phyloP scores from a whole-genome alignment of 1,284 basidiomycete genomes.

The Cryptococcus maquisensis region DNA sequence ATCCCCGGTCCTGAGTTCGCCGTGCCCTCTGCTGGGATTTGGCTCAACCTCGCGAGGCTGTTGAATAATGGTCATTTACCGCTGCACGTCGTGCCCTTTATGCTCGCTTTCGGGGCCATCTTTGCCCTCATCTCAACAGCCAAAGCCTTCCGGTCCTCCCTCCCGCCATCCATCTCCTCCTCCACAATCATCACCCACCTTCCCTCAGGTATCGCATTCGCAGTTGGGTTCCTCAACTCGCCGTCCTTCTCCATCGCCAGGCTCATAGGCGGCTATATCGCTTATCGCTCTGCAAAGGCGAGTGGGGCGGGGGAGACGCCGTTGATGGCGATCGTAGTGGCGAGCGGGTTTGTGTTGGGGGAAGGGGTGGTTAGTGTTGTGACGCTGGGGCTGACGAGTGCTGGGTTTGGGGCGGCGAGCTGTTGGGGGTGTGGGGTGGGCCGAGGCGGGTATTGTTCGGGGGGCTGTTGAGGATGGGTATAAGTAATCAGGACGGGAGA shows the following conservation, averaged over 20 bases:
- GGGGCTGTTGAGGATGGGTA: conserved; percentile 25
- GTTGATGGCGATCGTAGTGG: conserved; percentile 74
- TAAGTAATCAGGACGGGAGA: not conserved
- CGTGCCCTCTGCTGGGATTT: conserved; percentile 80
- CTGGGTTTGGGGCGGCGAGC: conserved; percentile 67
- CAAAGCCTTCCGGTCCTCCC: conserved; percentile 59
- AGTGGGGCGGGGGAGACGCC: conserved; percentile 53
- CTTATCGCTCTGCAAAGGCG: conserved; percentile 60
- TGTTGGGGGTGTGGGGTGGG: conserved; percentile 72
- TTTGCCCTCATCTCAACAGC: conserved; percentile 65
- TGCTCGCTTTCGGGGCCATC: conserved; percentile 68
- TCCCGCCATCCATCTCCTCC: conserved; percentile 49
- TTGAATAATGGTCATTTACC: conserved; percentile 78
- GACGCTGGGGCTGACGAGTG: conserved; percentile 67
- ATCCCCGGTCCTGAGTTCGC: conserved; percentile 79
- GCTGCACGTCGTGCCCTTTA: conserved; percentile 68
- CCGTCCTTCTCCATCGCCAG: conserved; percentile 91
- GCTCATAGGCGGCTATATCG: conserved; percentile 78
- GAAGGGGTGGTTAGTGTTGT: conserved; percentile 83
- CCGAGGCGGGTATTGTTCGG: conserved; percentile 55
- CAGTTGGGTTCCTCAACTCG: conserved; percentile 78
- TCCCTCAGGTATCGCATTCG: conserved; percentile 85
- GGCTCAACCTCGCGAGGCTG: conserved; percentile 80
- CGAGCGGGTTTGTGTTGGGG: conserved; percentile 91
- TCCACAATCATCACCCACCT: conserved; percentile 60